These are phyloP conservation scores for Neurospora tetrasperma DNA, from an alignment of 495 filamentous ascomycete species.

Conservation along the genomic window DNA sequence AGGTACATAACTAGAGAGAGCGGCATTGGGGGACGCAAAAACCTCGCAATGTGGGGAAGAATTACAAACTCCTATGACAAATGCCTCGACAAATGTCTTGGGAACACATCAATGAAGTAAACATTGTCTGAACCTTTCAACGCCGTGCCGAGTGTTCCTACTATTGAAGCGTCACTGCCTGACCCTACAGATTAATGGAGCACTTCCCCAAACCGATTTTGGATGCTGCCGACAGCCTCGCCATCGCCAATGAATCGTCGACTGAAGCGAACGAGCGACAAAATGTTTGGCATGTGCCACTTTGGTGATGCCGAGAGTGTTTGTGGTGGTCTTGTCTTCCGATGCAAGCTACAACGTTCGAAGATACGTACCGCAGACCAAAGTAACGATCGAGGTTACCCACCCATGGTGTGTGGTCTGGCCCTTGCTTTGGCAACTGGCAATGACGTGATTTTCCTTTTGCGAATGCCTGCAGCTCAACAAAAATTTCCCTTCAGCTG, in stretches of 20 bases:
- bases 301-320: not conserved
- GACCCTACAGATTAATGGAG: not conserved
- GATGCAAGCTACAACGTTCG: not conserved
- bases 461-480: not conserved
- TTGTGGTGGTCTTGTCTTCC: not conserved
- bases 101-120: not conserved
- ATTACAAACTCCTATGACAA: not conserved
- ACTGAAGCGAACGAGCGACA: not conserved
- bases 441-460: conserved; percentile 1
- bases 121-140: not conserved
- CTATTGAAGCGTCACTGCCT: not conserved
- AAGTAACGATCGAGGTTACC: not conserved
- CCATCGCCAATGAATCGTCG: not conserved
- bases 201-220: not conserved
- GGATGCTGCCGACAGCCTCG: not conserved
- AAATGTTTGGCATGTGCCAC: not conserved
- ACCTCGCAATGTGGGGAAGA: not conserved
- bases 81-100: not conserved
- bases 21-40: not conserved
- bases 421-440: not conserved
- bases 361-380: not conserved
- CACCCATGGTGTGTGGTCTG: not conserved
- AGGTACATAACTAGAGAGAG: not conserved
- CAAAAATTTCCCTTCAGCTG: not conserved
- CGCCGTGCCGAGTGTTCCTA: not conserved